Percentiles rank a stretch among this genome's conserved stretches.
Conservation (phyloP, 352 stramenopile genomes). For the Pythium graminicola region DNA sequence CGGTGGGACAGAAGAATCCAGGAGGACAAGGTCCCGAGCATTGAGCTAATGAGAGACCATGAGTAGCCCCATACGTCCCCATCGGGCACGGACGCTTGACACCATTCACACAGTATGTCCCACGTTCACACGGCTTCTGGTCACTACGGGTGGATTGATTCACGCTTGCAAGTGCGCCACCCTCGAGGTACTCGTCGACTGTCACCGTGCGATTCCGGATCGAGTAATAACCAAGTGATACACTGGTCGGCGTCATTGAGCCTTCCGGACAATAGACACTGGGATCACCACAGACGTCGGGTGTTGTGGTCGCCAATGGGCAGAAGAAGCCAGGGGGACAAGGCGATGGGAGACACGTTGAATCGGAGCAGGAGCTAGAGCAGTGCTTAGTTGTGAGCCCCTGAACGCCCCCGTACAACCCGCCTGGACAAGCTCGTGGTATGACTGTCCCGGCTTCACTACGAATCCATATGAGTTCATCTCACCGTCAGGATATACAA, state of each 20-base stretch:
- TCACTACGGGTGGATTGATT: conserved; percentile 37
- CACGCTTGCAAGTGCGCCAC: conserved; percentile 20
- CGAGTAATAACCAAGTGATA: conserved; percentile 48
- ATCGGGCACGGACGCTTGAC: conserved; percentile 45
- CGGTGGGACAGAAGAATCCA: conserved; percentile 58
- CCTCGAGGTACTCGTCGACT: conserved; percentile 41
- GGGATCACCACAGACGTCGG: conserved; percentile 31
- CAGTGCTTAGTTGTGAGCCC: conserved; percentile 44
- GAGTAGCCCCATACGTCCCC: conserved; percentile 37
- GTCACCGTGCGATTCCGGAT: conserved; percentile 29
- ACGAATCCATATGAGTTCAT: background rate
- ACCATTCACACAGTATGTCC: conserved; percentile 46
- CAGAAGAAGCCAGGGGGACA: conserved; percentile 61
- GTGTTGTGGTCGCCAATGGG: conserved; percentile 28
- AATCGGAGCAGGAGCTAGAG: conserved; percentile 34
- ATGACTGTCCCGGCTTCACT: conserved; percentile 34
- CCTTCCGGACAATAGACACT: conserved; percentile 44
- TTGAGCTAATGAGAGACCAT: conserved; percentile 32
- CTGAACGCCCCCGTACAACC: conserved; percentile 29
- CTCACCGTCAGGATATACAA: too few species aligned
- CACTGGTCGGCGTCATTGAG: conserved; percentile 32
- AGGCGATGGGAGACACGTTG: conserved; percentile 34
- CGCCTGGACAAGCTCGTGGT: conserved; percentile 38
- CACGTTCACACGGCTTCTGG: conserved; percentile 46
- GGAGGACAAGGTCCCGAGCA: conserved; percentile 53